phyloP scores from a whole-genome alignment of 148 eudicot species.

The Fagopyrum homotropicum region DNA sequence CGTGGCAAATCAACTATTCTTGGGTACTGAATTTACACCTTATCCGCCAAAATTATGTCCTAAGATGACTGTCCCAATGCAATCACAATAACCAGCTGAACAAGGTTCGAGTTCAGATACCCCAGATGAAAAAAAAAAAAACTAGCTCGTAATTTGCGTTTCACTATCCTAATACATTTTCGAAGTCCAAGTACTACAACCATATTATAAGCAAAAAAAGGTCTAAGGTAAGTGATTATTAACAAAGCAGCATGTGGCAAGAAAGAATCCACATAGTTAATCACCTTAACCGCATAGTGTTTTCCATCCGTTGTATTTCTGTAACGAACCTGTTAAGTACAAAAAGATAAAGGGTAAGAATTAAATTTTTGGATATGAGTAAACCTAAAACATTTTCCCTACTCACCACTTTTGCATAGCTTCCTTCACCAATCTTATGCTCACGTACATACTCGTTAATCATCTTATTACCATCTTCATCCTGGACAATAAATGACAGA shows the following conservation, averaged over 20 bases:
- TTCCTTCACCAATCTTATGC: conserved; percentile 79
- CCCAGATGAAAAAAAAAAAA: background rate
- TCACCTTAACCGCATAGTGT: conserved; percentile 90
- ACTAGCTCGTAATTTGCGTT: background rate
- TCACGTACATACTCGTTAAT: conserved; percentile 81
- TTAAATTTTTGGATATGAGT: background rate
- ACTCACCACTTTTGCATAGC: conserved; percentile 97
- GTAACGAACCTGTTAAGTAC: conserved; percentile 68
- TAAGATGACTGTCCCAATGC: background rate
- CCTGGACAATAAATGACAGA: conserved; percentile 30
- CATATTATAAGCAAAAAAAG: no score
- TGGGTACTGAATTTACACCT: no score
- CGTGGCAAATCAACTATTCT: no score
- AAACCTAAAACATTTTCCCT: background rate
- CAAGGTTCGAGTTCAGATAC: no score
- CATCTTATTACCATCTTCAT: conserved; percentile 76
- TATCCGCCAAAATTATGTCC: no score
- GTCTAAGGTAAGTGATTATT: no score
- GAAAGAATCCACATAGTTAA: background rate
- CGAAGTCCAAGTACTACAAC: background rate
- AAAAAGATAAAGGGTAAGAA: background rate
- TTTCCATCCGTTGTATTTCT: conserved; percentile 66
- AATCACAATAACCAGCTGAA: background rate
- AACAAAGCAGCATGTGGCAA: background rate
- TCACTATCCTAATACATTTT: background rate